A percentile compares a stretch with the other conserved stretches of the same genome.
Evolutionary conservation across 495 filamentous ascomycete species (phyloP).

Genomic region (Rhizodiscina lignyota): DNA sequence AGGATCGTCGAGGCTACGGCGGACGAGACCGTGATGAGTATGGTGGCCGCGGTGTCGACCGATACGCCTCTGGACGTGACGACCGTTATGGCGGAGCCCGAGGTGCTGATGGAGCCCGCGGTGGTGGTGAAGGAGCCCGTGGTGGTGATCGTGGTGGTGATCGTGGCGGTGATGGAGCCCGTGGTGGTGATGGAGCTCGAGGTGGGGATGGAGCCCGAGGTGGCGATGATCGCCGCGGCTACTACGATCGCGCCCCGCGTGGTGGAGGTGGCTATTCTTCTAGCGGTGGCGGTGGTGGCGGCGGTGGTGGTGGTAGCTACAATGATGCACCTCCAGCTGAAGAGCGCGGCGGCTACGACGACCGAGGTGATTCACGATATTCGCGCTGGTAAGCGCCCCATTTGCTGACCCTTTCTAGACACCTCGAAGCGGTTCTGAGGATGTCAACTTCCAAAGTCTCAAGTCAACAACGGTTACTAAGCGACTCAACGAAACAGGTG

Average conservation of each 20-base stretch:
- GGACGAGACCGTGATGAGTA: constrained; percentile 20
- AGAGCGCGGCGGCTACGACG: constrained; percentile 10
- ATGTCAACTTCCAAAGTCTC: constrained; percentile 1
- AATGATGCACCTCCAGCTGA: constrained; percentile 9
- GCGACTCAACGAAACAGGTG: too few relatives aligned
- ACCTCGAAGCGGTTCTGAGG: constrained; percentile 10
- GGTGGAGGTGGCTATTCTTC: too few relatives aligned
- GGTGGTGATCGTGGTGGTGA: constrained; percentile 29
- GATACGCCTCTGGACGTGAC: constrained; percentile 19
- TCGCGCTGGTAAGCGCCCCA: constrained; percentile 7
- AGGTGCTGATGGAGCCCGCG: constrained; percentile 22
- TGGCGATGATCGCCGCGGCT: too few relatives aligned
- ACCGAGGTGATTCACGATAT: constrained; percentile 8
- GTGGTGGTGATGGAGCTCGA: constrained; percentile 7
- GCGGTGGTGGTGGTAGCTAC: constrained; percentile 1
- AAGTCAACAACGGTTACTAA: too few relatives aligned
- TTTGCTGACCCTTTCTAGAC: constrained; percentile 8
- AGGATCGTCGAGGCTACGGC: constrained; percentile 21
- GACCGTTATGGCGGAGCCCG: constrained; percentile 44
- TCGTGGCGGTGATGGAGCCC: constrained; percentile 24
- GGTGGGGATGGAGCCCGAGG: constrained; percentile 4
- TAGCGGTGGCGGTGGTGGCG: constrained; percentile 1
- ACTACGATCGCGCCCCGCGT: too few relatives aligned
- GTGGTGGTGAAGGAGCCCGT: constrained; percentile 7
- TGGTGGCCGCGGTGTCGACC: constrained; percentile 10